phyloP scores from a whole-genome alignment of 2,329 filamentous ascomycete species.

The Metarhizium rileyi region DNA sequence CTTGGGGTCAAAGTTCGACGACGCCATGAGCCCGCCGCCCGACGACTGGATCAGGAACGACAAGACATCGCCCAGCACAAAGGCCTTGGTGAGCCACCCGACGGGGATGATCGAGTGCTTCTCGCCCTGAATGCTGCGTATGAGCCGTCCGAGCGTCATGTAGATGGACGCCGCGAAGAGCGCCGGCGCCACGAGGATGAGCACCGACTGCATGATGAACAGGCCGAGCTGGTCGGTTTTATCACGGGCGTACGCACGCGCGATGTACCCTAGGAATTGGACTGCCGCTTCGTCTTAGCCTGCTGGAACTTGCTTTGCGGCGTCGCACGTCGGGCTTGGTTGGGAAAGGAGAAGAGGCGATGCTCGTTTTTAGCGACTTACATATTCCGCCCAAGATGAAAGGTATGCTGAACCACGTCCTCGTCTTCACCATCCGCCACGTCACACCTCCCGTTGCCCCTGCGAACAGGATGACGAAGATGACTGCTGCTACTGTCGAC shows the following conservation, averaged over 20 bases:
- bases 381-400: constrained; percentile 38
- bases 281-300: constrained; percentile 19
- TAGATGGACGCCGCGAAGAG: constrained; percentile 41
- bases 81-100: constrained; percentile 40
- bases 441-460: constrained; percentile 31
- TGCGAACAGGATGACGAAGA: constrained; percentile 36
- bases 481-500: constrained; percentile 33
- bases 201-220: constrained; percentile 31
- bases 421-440: constrained; percentile 31
- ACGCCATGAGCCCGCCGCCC: constrained; percentile 29
- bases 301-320: too few species aligned
- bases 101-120: constrained; percentile 22
- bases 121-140: constrained; percentile 27
- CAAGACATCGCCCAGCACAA: constrained; percentile 44
- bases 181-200: constrained; percentile 37
- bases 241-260: constrained; percentile 19
- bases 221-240: constrained; percentile 22
- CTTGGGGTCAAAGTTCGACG: constrained; percentile 10
- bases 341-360: too few species aligned
- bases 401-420: constrained; percentile 40
- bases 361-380: constrained; percentile 23
- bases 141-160: constrained; percentile 38
- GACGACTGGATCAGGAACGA: constrained; percentile 41
- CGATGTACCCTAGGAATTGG: constrained; percentile 32
- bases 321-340: too few species aligned